A percentile compares a stretch with the other conserved stretches of the same genome.
These are phyloP conservation scores for Arthrobotrys musiformis DNA, from an alignment of 2,329 filamentous ascomycete genomes.

Conservation along the genomic window DNA sequence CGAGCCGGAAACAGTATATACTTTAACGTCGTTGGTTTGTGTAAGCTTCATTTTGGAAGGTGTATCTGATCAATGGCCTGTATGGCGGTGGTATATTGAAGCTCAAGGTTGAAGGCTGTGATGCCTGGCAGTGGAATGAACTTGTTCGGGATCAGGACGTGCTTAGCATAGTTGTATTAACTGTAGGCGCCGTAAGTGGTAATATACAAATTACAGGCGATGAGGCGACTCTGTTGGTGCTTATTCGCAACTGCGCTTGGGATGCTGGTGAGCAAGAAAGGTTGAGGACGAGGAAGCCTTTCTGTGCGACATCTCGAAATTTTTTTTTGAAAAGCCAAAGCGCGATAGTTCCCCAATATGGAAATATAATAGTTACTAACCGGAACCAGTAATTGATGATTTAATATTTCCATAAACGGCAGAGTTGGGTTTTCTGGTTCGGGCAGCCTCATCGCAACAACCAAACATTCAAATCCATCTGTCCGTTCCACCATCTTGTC, in stretches of 20 bases:
- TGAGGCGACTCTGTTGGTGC: background rate
- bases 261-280: background rate
- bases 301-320: slow-evolving; percentile 37
- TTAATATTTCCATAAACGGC: background rate
- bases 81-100: background rate
- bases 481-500: background rate
- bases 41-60: slow-evolving; percentile 76
- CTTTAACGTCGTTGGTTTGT: slow-evolving; percentile 82
- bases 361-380: slow-evolving; percentile 1
- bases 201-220: background rate
- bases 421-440: slow-evolving; percentile 18
- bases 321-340: slow-evolving; percentile 39
- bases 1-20: slow-evolving; percentile 94
- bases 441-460: slow-evolving; percentile 35
- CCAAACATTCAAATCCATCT: slow-evolving; percentile 4
- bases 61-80: slow-evolving; percentile 26
- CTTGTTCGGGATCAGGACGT: background rate
- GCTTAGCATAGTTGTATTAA: slow-evolving; percentile 5
- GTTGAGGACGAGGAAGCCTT: background rate
- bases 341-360: slow-evolving; percentile 32
- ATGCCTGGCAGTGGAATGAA: background rate
- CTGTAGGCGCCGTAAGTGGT: background rate
- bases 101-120: background rate
- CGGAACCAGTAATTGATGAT: background rate
- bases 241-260: background rate